These are phyloP conservation scores for Apiotrichum montevideense DNA, from an alignment of 1,284 basidiomycete species.

Conservation along the genomic window DNA sequence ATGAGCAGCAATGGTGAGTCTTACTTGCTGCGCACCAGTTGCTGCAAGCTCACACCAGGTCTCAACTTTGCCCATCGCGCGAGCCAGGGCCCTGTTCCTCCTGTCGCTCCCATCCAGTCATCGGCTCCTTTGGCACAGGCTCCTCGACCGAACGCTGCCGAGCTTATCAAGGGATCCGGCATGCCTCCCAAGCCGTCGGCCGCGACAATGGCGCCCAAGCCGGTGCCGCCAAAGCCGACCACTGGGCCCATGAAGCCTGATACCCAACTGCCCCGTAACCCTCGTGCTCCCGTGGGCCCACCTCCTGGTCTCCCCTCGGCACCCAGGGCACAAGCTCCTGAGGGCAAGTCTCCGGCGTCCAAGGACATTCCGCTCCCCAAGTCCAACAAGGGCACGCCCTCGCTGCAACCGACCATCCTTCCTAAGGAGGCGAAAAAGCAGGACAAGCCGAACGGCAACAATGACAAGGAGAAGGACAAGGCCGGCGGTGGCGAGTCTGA, in stretches of 20 bases:
- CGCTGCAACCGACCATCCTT: neutral
- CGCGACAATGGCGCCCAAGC: slow-evolving; percentile 8
- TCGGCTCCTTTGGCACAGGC: slow-evolving; percentile 39
- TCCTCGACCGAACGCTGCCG: slow-evolving; percentile 21
- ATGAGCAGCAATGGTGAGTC: slow-evolving; percentile 77
- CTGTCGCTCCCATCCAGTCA: slow-evolving; percentile 36
- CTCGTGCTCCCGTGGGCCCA: slow-evolving; percentile 12
- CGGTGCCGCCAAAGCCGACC: slow-evolving; percentile 7
- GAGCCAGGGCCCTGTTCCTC: slow-evolving; percentile 30
- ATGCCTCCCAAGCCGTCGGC: slow-evolving; percentile 43
- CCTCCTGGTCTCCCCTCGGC: neutral
- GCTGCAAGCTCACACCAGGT: slow-evolving; percentile 51
- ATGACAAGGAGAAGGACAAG: slow-evolving; percentile 8
- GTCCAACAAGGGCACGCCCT: slow-evolving; percentile 12
- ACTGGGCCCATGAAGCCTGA: neutral
- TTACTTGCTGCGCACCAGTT: neutral
- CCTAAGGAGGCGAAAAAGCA: slow-evolving; percentile 54
- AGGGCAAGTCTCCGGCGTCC: slow-evolving; percentile 10
- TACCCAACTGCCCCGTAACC: slow-evolving; percentile 5
- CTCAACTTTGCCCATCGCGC: slow-evolving; percentile 76
- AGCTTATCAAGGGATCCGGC: slow-evolving; percentile 30
- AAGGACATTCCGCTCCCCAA: slow-evolving; percentile 1
- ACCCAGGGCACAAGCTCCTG: slow-evolving; percentile 1
- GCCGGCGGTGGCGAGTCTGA: slow-evolving; percentile 49
- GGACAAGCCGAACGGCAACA: slow-evolving; percentile 29